Conservation (phyloP, 192 early-diverging fungal species). For the Rhizophlyctis rosea region DNA sequence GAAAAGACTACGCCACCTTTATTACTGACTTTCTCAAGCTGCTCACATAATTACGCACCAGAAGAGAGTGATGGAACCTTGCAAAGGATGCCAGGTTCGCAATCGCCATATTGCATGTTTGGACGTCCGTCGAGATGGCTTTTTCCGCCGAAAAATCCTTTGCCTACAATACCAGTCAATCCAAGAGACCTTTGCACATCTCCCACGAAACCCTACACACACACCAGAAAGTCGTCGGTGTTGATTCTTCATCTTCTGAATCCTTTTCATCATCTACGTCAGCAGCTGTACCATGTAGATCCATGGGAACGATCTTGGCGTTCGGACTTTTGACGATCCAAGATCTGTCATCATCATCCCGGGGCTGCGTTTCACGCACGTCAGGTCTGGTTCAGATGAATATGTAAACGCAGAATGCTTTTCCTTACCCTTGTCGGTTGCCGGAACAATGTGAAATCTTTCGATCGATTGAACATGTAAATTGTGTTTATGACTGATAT, state of each 20-base stretch:
- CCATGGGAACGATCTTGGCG: constrained; percentile 17
- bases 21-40: neutral
- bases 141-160: neutral
- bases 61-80: constrained; percentile 9
- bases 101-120: constrained; percentile 16
- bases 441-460: constrained; percentile 15
- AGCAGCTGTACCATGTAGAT: constrained; percentile 11
- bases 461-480: constrained; percentile 17
- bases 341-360: neutral
- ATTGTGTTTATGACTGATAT: constrained; percentile 19
- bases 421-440: constrained; percentile 1
- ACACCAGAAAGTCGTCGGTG: neutral
- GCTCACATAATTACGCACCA: constrained; percentile 5
- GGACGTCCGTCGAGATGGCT: neutral
- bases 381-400: neutral
- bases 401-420: neutral
- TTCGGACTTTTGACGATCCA: constrained; percentile 22
- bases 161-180: neutral
- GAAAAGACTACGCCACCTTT: constrained; percentile 8
- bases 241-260: neutral
- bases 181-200: neutral
- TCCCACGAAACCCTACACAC: neutral
- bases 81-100: constrained; percentile 19
- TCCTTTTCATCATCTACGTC: constrained; percentile 4
- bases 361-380: neutral